Evolutionary conservation across 2,329 filamentous ascomycete genomes (phyloP).

Genomic region (Akanthomyces lecanii): DNA sequence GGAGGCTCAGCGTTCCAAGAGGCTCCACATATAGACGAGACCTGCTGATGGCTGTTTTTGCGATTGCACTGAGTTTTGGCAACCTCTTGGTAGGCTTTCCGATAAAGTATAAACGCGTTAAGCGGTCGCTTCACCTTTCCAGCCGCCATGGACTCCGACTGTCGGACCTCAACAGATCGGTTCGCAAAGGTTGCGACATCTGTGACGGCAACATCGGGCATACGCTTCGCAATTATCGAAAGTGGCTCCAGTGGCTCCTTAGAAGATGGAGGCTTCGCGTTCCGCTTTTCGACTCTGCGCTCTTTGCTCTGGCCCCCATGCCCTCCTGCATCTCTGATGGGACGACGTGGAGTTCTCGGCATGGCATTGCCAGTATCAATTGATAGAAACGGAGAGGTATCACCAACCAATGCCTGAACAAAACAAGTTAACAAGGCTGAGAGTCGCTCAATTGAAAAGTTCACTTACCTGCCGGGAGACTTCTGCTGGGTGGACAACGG

Average conservation of each 20-base stretch:
- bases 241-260: constrained; percentile 48
- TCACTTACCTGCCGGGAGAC: not conserved
- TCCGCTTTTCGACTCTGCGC: not conserved
- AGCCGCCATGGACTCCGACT: constrained; percentile 60
- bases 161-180: constrained; percentile 62
- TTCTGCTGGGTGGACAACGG: not conserved
- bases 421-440: not conserved
- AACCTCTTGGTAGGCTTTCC: constrained; percentile 84
- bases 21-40: constrained; percentile 80
- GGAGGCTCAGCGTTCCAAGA: constrained; percentile 76
- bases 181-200: constrained; percentile 81
- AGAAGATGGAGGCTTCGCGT: not conserved
- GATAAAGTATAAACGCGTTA: constrained; percentile 98
- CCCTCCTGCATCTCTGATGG: not conserved
- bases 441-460: not conserved
- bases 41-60: constrained; percentile 91
- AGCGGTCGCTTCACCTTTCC: constrained; percentile 87
- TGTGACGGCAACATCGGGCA: constrained; percentile 57
- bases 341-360: not conserved
- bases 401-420: not conserved
- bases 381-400: not conserved
- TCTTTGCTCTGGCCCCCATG: not conserved
- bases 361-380: not conserved
- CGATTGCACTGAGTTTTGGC: constrained; percentile 76
- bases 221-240: constrained; percentile 64